phyloP scores from a whole-genome alignment of 2,329 filamentous ascomycete genomes.

The Atkinsonella hypoxylon region DNA sequence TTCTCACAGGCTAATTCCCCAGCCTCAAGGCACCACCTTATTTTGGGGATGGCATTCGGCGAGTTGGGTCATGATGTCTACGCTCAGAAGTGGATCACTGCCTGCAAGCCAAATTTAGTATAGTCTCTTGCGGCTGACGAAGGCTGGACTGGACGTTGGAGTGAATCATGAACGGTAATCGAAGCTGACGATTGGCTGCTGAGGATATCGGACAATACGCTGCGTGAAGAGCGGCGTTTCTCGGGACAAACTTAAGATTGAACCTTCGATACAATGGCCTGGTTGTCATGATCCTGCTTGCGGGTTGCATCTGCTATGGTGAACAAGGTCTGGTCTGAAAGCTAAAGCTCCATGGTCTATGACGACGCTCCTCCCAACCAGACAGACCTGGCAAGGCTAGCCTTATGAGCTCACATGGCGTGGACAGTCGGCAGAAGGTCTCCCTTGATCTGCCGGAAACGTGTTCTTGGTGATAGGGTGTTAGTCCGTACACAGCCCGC shows the following conservation, averaged over 20 bases:
- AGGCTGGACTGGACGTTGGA: no score
- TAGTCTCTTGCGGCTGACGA: no score
- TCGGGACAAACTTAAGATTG: neutral
- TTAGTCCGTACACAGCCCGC: neutral
- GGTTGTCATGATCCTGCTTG: neutral
- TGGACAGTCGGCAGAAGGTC: neutral
- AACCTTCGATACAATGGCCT: neutral
- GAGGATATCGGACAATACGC: no score
- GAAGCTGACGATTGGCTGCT: no score
- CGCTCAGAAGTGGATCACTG: no score
- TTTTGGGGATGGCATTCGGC: no score
- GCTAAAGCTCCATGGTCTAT: neutral
- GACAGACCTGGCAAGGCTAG: neutral
- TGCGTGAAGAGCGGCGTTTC: no score
- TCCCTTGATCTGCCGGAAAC: neutral
- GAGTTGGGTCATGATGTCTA: no score
- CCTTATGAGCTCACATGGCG: neutral
- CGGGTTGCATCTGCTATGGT: neutral
- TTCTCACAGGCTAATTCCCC: no score
- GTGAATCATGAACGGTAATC: no score
- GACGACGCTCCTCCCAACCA: slow-evolving; percentile 1
- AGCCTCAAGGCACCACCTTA: no score
- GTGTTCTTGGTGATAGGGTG: neutral
- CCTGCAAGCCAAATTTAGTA: no score
- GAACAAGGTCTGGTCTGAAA: neutral